phyloP scores from a whole-genome alignment of 169 alveolate species.

The Plasmodium vivax region DNA sequence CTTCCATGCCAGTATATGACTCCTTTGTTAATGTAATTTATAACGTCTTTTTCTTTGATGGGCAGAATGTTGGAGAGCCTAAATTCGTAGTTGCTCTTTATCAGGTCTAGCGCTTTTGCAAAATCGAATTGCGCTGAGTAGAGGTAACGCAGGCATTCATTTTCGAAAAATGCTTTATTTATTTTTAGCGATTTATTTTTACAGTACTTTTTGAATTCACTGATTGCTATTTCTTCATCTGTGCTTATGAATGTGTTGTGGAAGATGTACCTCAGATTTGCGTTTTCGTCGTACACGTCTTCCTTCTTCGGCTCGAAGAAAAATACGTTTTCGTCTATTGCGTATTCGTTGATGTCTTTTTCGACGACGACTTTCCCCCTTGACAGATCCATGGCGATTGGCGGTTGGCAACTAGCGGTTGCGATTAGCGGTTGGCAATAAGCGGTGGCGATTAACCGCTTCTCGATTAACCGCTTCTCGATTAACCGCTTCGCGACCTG shows the following conservation, averaged over 20 bases:
- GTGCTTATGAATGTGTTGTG: conserved; percentile 76
- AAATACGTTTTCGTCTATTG: conserved; percentile 77
- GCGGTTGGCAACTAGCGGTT: not conserved
- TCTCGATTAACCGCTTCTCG: not conserved
- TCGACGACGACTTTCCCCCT: conserved; percentile 62
- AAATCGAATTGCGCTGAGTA: conserved; percentile 80
- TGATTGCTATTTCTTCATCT: conserved; percentile 75
- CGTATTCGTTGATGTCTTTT: conserved; percentile 59
- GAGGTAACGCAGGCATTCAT: conserved; percentile 77
- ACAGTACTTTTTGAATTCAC: conserved; percentile 76
- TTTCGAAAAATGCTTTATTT: conserved; percentile 67
- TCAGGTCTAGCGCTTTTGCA: conserved; percentile 66
- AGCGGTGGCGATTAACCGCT: too few relatives aligned
- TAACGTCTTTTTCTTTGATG: conserved; percentile 76
- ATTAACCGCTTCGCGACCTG: not conserved
- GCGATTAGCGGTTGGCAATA: too few relatives aligned
- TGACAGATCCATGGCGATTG: conserved; percentile 39
- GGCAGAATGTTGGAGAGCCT: conserved; percentile 76
- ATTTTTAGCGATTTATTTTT: conserved; percentile 59
- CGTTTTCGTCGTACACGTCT: conserved; percentile 69
- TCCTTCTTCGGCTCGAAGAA: conserved; percentile 74
- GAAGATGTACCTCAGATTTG: conserved; percentile 73
- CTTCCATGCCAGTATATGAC: conserved; percentile 82
- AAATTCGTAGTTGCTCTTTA: conserved; percentile 75
- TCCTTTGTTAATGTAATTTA: conserved; percentile 73